These are phyloP conservation scores for Pythium volutum DNA, from an alignment of 352 stramenopile genomes.

Conservation along the genomic window DNA sequence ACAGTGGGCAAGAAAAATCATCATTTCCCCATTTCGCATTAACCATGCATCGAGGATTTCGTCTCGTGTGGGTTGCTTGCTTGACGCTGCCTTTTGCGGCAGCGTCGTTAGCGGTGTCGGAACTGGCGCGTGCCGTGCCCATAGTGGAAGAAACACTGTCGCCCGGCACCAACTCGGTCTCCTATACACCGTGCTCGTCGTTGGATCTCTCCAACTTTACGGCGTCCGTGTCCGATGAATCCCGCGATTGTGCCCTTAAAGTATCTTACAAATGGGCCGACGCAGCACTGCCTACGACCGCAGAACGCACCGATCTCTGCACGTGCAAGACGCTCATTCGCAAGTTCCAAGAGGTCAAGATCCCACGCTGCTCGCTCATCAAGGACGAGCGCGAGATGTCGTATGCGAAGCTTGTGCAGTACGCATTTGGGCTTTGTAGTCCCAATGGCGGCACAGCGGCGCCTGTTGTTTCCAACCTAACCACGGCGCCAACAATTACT, in stretches of 20 bases:
- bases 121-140: background rate
- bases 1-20: background rate
- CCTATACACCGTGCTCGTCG: background rate
- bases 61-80: background rate
- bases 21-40: background rate
- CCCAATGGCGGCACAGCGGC: background rate
- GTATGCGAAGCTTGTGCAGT: slow-evolving; percentile 5
- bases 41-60: background rate
- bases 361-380: background rate
- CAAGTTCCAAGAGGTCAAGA: background rate
- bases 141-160: background rate
- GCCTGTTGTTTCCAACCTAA: background rate
- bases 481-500: background rate
- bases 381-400: background rate
- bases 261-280: slow-evolving; percentile 2
- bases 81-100: background rate
- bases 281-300: background rate
- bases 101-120: background rate
- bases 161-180: background rate
- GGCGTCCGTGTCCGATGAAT: background rate
- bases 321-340: background rate
- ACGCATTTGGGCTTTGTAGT: slow-evolving; percentile 12
- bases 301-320: background rate
- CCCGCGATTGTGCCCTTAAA: slow-evolving; percentile 5
- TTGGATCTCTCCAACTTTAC: slow-evolving; percentile 2